Conservation (phyloP, 805 yeast species). For the Jamesozyma spencerorum region DNA sequence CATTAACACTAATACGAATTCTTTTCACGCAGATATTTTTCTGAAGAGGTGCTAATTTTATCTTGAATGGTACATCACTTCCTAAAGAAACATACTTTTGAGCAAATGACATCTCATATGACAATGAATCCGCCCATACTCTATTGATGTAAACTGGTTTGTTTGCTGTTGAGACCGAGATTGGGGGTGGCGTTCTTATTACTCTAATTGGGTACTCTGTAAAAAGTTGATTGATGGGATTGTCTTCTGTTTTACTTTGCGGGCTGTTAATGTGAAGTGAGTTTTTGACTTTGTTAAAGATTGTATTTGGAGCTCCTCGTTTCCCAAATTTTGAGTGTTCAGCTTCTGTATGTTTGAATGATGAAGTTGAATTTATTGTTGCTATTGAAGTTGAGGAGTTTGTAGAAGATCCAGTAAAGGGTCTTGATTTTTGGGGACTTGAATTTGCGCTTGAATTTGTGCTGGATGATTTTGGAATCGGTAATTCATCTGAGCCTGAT, state of each 20-base stretch:
- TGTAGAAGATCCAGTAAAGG: background rate
- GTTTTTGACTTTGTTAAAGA: slow-evolving; percentile 23
- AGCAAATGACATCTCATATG: slow-evolving; percentile 65
- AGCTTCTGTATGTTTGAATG: slow-evolving; percentile 7
- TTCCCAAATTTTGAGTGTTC: slow-evolving; percentile 7
- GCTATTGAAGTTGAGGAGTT: background rate
- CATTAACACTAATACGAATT: slow-evolving; percentile 56
- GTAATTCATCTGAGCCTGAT: background rate
- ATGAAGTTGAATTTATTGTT: slow-evolving; percentile 1
- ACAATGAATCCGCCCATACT: slow-evolving; percentile 62
- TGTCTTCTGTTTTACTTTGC: slow-evolving; percentile 1
- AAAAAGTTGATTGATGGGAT: slow-evolving; percentile 5
- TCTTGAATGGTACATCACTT: slow-evolving; percentile 47
- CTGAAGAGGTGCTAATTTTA: slow-evolving; percentile 57
- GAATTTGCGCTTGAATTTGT: background rate
- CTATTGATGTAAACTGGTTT: slow-evolving; percentile 71
- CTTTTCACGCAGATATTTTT: slow-evolving; percentile 56
- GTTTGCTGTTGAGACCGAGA: slow-evolving; percentile 37
- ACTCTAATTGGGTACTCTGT: slow-evolving; percentile 30
- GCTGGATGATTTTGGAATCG: background rate
- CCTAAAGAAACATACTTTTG: slow-evolving; percentile 59
- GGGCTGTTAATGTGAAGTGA: slow-evolving; percentile 13
- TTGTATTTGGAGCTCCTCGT: slow-evolving; percentile 8
- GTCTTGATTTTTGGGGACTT: background rate
- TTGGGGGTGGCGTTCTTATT: slow-evolving; percentile 35